Evolutionary conservation across 352 stramenopile species (phyloP).

Genomic region (Chrysophaeum taylorii): DNA sequence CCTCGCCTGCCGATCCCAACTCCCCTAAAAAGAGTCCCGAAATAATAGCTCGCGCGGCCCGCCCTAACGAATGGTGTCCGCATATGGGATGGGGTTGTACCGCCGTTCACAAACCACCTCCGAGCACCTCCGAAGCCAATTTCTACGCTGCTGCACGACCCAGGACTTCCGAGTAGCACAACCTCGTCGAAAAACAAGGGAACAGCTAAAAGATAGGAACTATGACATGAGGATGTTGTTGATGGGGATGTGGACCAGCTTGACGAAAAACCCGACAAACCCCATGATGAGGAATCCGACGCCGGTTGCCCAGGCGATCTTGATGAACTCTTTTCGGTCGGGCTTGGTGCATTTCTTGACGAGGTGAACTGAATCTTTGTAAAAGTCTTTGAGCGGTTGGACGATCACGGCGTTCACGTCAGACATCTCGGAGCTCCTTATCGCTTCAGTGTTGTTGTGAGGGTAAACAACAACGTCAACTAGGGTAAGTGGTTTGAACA

Average conservation of each 20-base stretch:
- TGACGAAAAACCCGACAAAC: conserved; percentile 99
- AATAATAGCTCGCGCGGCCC: no score
- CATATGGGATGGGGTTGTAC: no score
- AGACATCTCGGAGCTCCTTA: no score
- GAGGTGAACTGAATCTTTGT: conserved; percentile 90
- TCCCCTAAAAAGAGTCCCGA: no score
- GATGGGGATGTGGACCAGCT: conserved; percentile 99
- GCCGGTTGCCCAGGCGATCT: conserved; percentile 82
- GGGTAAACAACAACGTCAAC: conserved; percentile 16
- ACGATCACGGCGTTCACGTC: conserved; percentile 75
- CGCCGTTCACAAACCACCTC: no score
- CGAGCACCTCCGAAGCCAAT: no score
- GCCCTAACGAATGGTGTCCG: no score
- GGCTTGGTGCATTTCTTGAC: conserved; percentile 99
- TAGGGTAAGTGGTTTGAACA: conserved; percentile 53
- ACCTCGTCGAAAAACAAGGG: no score
- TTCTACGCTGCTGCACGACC: no score
- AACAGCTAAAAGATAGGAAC: no score
- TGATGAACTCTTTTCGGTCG: conserved; percentile 93
- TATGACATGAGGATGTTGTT: conserved; percentile 94
- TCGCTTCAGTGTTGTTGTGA: conserved; percentile 28
- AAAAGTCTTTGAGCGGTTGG: conserved; percentile 87
- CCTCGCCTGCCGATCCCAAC: no score
- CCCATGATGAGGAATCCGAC: conserved; percentile 98
- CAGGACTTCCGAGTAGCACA: no score